phyloP scores from a whole-genome alignment of 2,329 filamentous ascomycete species.

The Cladophialophora bantiana region DNA sequence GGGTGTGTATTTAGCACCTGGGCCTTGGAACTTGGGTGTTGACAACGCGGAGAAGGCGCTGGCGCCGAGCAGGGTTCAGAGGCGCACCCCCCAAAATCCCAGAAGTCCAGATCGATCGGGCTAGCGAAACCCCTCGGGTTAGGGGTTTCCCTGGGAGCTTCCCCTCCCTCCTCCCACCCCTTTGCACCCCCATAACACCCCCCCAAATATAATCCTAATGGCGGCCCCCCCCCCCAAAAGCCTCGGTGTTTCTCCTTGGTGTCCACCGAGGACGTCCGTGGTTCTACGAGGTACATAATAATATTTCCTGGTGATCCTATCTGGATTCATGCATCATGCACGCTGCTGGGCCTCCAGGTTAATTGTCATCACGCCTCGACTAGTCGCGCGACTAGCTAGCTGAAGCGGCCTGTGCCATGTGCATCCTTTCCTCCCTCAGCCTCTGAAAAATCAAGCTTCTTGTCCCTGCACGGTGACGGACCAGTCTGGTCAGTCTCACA shows the following conservation, averaged over 20 bases:
- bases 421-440: neutral
- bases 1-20: neutral
- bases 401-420: conserved; percentile 1
- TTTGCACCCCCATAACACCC: too few species aligned
- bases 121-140: neutral
- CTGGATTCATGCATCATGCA: neutral
- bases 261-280: neutral
- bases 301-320: too few species aligned
- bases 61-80: neutral
- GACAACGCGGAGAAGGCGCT: neutral
- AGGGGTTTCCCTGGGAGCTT: too few species aligned
- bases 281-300: neutral
- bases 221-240: neutral
- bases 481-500: neutral
- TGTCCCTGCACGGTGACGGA: neutral
- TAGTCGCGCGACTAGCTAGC: neutral
- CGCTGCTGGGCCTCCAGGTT: neutral
- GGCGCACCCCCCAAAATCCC: neutral
- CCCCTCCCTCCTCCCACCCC: too few species aligned
- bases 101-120: neutral
- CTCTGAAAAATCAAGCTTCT: neutral
- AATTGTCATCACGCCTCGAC: neutral
- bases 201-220: neutral
- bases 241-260: neutral
- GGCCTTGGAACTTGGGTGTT: neutral